A percentile compares a stretch with the other conserved stretches of the same genome.
Conservation (phyloP, 768 basidiomycete genomes). For the Lactifluus echinatus region DNA sequence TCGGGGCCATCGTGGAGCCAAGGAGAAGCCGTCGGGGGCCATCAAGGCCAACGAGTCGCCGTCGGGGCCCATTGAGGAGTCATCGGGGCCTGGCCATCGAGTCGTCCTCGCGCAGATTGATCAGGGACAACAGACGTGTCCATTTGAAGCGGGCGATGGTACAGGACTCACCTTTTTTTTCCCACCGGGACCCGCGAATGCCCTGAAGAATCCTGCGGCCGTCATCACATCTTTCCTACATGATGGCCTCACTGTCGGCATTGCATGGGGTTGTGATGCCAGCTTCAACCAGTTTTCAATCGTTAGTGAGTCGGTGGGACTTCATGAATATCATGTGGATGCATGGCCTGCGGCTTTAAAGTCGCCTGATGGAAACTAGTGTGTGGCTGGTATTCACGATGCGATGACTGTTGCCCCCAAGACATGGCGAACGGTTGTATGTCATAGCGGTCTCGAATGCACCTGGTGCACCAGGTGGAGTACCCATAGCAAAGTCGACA, state of each 20-base stretch:
- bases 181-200: slow-evolving; percentile 42
- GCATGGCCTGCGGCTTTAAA: slow-evolving; percentile 18
- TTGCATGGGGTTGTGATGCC: slow-evolving; percentile 1
- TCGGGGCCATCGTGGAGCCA: too few species aligned
- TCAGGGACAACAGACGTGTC: too few species aligned
- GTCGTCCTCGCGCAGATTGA: too few species aligned
- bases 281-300: too few species aligned
- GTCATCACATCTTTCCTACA: slow-evolving; percentile 5
- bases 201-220: slow-evolving; percentile 33
- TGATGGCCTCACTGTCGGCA: slow-evolving; percentile 17
- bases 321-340: too few species aligned
- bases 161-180: slow-evolving; percentile 33
- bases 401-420: slow-evolving; percentile 37
- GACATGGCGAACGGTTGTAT: slow-evolving; percentile 21
- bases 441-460: slow-evolving; percentile 40
- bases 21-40: too few species aligned
- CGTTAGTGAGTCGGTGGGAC: too few species aligned
- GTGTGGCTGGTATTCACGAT: slow-evolving; percentile 74
- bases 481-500: slow-evolving; percentile 85
- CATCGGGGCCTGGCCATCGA: too few species aligned
- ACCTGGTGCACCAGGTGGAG: slow-evolving; percentile 85
- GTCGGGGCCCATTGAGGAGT: too few species aligned
- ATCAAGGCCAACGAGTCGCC: too few species aligned
- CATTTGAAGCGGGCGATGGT: slow-evolving; percentile 17
- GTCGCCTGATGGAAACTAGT: slow-evolving; percentile 70